These are phyloP conservation scores for Coffea humblotiana DNA, from an alignment of 305 asterid genomes.

Conservation along the genomic window DNA sequence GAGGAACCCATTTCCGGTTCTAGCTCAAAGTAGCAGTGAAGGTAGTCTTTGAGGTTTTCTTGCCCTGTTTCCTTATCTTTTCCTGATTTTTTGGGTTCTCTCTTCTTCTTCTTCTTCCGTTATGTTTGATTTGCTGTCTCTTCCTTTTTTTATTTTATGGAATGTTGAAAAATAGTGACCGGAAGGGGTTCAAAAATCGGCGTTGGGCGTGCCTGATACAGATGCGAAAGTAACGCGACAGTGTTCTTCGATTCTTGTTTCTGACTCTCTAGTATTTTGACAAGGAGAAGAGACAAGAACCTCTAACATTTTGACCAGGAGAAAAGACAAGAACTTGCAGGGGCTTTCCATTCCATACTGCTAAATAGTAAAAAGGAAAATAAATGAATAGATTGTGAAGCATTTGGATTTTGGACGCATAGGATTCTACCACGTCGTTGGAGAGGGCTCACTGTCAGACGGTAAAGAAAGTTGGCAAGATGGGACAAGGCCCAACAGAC, in stretches of 20 bases:
- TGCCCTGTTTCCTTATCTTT: not conserved
- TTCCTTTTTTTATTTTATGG: slow-evolving; percentile 2
- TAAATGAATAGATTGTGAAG: not conserved
- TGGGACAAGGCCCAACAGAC: not conserved
- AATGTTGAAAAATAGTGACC: slow-evolving; percentile 10
- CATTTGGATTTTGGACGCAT: not conserved
- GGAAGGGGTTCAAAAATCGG: slow-evolving; percentile 25
- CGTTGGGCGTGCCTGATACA: slow-evolving; percentile 28
- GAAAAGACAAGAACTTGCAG: slow-evolving; percentile 23
- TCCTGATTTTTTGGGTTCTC: slow-evolving; percentile 1
- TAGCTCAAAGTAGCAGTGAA: slow-evolving; percentile 8
- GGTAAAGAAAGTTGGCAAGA: slow-evolving; percentile 11
- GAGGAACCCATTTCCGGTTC: slow-evolving; percentile 38
- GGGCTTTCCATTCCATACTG: slow-evolving; percentile 1
- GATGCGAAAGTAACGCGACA: slow-evolving; percentile 22
- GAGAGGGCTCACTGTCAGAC: not conserved
- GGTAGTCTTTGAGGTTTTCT: not conserved
- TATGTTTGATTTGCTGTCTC: slow-evolving; percentile 35
- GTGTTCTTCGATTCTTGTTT: slow-evolving; percentile 7
- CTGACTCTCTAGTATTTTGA: slow-evolving; percentile 6
- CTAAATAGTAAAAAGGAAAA: not conserved
- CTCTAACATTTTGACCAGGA: slow-evolving; percentile 15
- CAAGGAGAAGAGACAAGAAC: slow-evolving; percentile 28
- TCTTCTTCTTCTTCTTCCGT: slow-evolving; percentile 24
- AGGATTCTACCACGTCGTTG: slow-evolving; percentile 3